These are phyloP conservation scores for Erodium chrysanthum DNA, from an alignment of 441 rosid genomes.

Conservation along the genomic window DNA sequence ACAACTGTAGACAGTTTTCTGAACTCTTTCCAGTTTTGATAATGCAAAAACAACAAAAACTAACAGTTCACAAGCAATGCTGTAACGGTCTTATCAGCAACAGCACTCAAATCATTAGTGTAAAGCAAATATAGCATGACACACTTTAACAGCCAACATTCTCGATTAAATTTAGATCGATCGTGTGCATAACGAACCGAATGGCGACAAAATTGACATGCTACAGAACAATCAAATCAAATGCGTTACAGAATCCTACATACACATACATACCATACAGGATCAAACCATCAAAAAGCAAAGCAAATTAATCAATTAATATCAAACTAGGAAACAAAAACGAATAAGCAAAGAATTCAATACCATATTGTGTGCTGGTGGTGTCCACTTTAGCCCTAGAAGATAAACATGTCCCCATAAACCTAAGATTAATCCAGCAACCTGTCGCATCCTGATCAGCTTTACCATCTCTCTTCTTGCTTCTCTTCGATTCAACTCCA, in stretches of 20 bases:
- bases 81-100: not conserved
- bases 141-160: not conserved
- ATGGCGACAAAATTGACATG: not conserved
- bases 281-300: not conserved
- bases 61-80: not conserved
- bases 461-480: not conserved
- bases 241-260: not conserved
- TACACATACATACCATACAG: no score
- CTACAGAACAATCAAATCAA: slow-evolving; percentile 4
- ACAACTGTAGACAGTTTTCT: no score
- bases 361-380: slow-evolving; percentile 8
- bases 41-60: not conserved
- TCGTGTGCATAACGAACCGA: not conserved
- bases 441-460: not conserved
- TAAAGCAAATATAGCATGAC: not conserved
- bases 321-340: slow-evolving; percentile 7
- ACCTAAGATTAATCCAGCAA: slow-evolving; percentile 7
- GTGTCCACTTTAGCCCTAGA: slow-evolving; percentile 9
- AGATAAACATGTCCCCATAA: slow-evolving; percentile 3
- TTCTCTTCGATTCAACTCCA: slow-evolving; percentile 1
- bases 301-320: slow-evolving; percentile 8
- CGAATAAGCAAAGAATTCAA: not conserved
- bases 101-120: not conserved
- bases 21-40: no score
- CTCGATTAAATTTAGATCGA: not conserved